Percentiles rank a stretch among this genome's conserved stretches.
phyloP scores from a whole-genome alignment of 768 basidiomycete genomes.

The Ramaria rubella region DNA sequence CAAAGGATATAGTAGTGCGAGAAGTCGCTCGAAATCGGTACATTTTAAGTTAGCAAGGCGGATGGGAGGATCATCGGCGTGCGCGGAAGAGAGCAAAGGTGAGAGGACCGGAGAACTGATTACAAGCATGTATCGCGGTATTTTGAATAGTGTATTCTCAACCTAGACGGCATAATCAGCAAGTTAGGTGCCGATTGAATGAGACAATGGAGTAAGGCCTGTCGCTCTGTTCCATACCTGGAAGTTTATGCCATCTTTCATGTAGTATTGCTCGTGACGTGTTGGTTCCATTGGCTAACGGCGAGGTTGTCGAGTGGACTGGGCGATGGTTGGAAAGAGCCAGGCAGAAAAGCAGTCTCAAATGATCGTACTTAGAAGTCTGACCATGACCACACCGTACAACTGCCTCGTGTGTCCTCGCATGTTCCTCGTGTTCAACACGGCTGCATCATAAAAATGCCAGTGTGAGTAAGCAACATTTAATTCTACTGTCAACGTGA shows the following conservation, averaged over 20 bases:
- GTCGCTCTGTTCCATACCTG: no score
- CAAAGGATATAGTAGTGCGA: slow-evolving; percentile 56
- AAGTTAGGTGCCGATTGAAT: not conserved
- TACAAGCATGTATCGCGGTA: slow-evolving; percentile 59
- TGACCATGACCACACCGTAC: no score
- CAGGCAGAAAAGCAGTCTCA: no score
- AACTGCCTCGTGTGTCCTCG: no score
- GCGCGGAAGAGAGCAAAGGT: slow-evolving; percentile 24
- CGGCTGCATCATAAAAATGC: no score
- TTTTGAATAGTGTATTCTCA: slow-evolving; percentile 46
- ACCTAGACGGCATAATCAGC: no score
- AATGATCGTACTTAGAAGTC: no score
- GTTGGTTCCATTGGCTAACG: not conserved
- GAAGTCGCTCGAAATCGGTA: slow-evolving; percentile 29
- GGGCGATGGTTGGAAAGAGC: no score
- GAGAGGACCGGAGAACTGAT: slow-evolving; percentile 49
- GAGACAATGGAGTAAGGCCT: not conserved
- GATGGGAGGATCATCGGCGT: slow-evolving; percentile 28
- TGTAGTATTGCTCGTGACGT: not conserved
- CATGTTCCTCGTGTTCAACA: no score
- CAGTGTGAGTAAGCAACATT: no score
- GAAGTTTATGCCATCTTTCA: not conserved
- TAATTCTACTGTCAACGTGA: no score
- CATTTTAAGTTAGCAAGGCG: slow-evolving; percentile 21
- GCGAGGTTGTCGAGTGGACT: no score